phyloP scores from a whole-genome alignment of 179 eudicot species.

The Kewa caespitosa region DNA sequence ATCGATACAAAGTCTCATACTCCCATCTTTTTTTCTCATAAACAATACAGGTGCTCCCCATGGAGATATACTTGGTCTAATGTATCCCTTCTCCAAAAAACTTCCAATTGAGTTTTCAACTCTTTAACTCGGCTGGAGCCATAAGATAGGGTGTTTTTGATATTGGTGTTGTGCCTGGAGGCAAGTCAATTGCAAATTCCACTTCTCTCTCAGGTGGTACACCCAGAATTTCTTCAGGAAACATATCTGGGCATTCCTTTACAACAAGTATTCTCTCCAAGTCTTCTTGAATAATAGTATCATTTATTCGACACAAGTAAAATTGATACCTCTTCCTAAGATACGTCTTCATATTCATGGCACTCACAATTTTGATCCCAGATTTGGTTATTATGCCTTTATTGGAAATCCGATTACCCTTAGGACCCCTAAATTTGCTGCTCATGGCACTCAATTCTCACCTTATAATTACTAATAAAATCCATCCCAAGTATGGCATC shows the following conservation, averaged over 20 bases:
- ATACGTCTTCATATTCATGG: too few relatives aligned
- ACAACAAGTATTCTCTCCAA: background rate
- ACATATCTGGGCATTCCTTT: background rate
- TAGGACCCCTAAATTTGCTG: too few relatives aligned
- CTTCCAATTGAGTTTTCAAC: background rate
- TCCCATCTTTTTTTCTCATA: background rate
- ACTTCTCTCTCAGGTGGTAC: background rate
- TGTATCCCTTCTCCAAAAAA: background rate
- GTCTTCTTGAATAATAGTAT: background rate
- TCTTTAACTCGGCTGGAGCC: background rate
- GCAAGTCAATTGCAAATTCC: background rate
- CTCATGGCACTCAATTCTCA: too few relatives aligned
- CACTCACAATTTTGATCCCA: too few relatives aligned
- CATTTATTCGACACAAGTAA: background rate
- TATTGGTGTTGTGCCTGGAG: background rate
- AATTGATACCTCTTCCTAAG: background rate
- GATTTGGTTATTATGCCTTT: too few relatives aligned
- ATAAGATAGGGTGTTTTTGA: background rate
- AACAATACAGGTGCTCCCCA: too few relatives aligned
- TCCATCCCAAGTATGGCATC: too few relatives aligned
- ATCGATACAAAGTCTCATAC: background rate
- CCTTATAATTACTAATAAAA: too few relatives aligned
- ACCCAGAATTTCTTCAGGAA: background rate
- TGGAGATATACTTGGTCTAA: background rate
- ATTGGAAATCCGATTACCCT: too few relatives aligned